Base-by-base conservation (phyloP, 2,329 filamentous ascomycete species). In the Sporothrix pseudoabietina region DNA sequence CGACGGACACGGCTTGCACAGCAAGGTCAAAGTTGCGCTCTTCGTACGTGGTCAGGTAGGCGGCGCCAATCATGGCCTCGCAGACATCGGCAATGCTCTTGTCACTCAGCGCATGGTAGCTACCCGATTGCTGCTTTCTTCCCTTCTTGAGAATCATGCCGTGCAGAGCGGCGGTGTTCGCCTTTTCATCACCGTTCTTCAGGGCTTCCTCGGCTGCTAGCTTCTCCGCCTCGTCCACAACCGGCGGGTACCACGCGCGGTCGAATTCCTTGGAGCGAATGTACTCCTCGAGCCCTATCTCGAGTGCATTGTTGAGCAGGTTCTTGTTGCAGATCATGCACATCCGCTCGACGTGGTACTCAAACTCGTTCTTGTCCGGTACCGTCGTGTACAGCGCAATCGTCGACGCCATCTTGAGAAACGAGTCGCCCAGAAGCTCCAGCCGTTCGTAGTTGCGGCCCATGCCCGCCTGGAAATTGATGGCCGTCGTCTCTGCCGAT, bases 21-120 rank as follows among this genome's bases (percentile, higher is more conserved):
- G 89, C 89, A 79, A 88, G 79, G 78, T 91, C 86, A 78, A 90
- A 86, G 73, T 82, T 79, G 1, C 78, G 78, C 5, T 83, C 77
- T 8, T 82, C 78, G 52, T 81, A 78, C 3, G 81, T 82, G 0
- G 85, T 86, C 54, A 92, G 81, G 70, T 91, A 90, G 0, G 94
- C 91, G 2, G 95, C 96, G 6, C 95, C 96, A 66, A 99, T 98
- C 73, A 98, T 83, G 0, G 96, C 95, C 80, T 98, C 96, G 75
- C 93, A 97, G 0, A 98, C 94, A 81, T 98, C 96, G 3, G 96
- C 95, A 78, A 97, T 91, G 0, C 92, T 92, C 83, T 99, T 99
- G 81, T 97, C 92, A 0, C 90, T 91, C 1, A 99, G 86, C 0
- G 83, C 84, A 78, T 98, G 94, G 6, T 83, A 81, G 35, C 82